Base-by-base conservation (phyloP, 176 grass and related monocot species). In the Bolboschoenus planiculmis region DNA sequence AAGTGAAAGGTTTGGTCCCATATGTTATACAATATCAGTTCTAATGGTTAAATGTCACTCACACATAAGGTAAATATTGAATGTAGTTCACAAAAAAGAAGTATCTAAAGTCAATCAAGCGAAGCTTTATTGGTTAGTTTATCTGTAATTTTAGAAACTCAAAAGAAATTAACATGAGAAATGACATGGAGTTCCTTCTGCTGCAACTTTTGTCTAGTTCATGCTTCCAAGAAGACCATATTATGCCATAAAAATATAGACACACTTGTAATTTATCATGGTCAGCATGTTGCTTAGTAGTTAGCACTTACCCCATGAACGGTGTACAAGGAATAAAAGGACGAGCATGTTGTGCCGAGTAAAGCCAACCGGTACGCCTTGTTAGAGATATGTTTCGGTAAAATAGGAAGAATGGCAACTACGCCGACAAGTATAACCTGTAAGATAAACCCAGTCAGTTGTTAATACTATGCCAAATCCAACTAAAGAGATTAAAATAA, bases 361-460 rank as follows among this genome's bases (percentile, higher is more conserved):
- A 99, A 92, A 73, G 93, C 92, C 84, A 99, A 88, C 58, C 89
- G 56, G 73, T 95, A 93, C 42, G 86, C 89, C 83, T 99, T 99
- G 80, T 89, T 83, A 37, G 86, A 92, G 18, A 95, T 83, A 55
- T 90, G 73, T 89, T 57, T 87, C 3, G 97, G 83, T 83, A 89
- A 80, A 42, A 99, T 33, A 44, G 97, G 97, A 86, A 99, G 85
- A 59, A 99, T 91, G 36, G 91, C 88, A 83, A 99, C 87, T 85
- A 99, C 40, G 37, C 92, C 87, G 85, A 95, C 86, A 80, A 90
- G 86, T 87, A 95, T 80, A 13, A 99, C 89, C 97, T 99, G 54
- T 31, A 8, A 86, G 15, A 50, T 83, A 78, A 85, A 78, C 27
- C 72, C 5, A 16, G 72, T 77, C 43, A 77, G 72, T 50, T 20